These are phyloP conservation scores for Paraglomus occultum DNA, from an alignment of 192 early-diverging fungal species.

Conservation along the genomic window DNA sequence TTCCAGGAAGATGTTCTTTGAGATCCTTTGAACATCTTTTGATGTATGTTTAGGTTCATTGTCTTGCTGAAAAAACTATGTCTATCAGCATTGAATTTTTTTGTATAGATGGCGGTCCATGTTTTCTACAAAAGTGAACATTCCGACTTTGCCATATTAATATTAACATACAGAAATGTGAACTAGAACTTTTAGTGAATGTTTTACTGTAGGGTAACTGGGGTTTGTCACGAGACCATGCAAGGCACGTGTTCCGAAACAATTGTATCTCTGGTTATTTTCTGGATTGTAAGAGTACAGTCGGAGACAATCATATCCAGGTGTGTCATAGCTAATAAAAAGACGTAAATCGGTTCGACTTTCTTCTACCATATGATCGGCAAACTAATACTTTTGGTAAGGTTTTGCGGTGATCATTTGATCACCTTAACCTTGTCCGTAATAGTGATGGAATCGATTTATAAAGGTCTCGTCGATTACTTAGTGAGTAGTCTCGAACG, in stretches of 20 bases:
- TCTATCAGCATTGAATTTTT: not conserved
- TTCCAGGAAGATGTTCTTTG: not conserved
- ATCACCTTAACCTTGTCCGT: no score
- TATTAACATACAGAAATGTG: not conserved
- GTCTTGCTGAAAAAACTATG: constrained; percentile 4
- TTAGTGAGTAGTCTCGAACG: no score
- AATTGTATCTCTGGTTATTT: constrained; percentile 20
- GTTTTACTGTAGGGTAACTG: constrained; percentile 16
- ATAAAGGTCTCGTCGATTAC: no score
- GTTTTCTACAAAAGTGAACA: not conserved
- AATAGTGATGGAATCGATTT: no score
- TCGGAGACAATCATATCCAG: no score
- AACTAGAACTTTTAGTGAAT: constrained; percentile 8
- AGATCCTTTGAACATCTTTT: not conserved
- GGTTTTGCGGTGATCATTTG: no score
- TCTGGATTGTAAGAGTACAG: no score
- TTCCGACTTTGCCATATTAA: not conserved
- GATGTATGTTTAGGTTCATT: not conserved
- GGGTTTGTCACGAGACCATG: constrained; percentile 14
- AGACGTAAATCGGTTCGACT: no score
- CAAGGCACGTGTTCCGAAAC: constrained; percentile 5
- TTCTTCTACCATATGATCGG: no score
- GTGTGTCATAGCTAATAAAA: no score
- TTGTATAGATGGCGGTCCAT: not conserved
- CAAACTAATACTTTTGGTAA: no score